Evolutionary conservation across 805 yeast genomes (phyloP).

Genomic region (Metschnikowia kunwiensis): DNA sequence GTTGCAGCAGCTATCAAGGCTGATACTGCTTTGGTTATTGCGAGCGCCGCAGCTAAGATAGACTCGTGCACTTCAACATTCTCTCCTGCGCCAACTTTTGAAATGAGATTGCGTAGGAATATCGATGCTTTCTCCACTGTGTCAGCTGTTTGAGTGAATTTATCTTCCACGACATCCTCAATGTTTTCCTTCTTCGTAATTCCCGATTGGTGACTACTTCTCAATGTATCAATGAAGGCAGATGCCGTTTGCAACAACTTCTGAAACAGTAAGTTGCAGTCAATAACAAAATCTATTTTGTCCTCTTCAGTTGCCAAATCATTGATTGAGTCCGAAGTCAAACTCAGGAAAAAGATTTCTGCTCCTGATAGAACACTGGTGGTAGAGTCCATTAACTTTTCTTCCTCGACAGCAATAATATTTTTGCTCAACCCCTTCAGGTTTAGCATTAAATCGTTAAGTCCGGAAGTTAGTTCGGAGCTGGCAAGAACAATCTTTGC

Average conservation of each 20-base stretch:
- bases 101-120: conserved; percentile 52
- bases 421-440: conserved; percentile 66
- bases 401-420: conserved; percentile 53
- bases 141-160: conserved; percentile 69
- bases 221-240: conserved; percentile 52
- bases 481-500: conserved; percentile 59
- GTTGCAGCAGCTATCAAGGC: conserved; percentile 71
- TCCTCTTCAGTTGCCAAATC: conserved; percentile 55
- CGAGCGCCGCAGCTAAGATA: conserved; percentile 71
- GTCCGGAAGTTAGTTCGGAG: conserved; percentile 58
- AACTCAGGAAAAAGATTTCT: conserved; percentile 56
- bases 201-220: conserved; percentile 29
- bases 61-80: conserved; percentile 74
- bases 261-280: conserved; percentile 72
- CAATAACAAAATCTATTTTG: conserved; percentile 72
- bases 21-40: conserved; percentile 75
- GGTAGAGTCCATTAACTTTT: conserved; percentile 45
- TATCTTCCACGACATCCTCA: conserved; percentile 68
- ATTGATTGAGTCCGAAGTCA: conserved; percentile 52
- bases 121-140: conserved; percentile 65
- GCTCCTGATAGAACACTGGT: conserved; percentile 58
- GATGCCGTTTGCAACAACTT: conserved; percentile 60
- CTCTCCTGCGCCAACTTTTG: conserved; percentile 51
- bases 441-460: conserved; percentile 61
- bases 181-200: conserved; percentile 46